Base-by-base conservation (phyloP, 495 filamentous ascomycete species). In the Penicillium manginii region DNA sequence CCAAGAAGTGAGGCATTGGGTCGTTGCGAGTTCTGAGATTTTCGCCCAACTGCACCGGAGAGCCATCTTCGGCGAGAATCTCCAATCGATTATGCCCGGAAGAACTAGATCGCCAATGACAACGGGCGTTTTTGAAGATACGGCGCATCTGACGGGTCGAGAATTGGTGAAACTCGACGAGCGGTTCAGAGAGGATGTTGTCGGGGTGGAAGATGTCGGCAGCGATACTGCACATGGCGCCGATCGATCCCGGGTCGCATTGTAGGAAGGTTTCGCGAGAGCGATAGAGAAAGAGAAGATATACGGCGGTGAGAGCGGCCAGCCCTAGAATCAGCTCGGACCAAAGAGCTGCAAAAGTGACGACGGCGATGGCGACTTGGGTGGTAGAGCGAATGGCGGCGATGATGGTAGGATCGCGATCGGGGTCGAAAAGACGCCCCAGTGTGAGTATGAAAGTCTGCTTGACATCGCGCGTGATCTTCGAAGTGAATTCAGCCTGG, bases 201-300 rank as follows among this genome's bases (percentile, higher is more conserved):
- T 56, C 57, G 6, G 67, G 58, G 42, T 68, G 66, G 35, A 78
- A 72, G 0, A 78, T 47, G 39, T 78, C 70, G n/a, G 70, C 70
- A 2, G 72, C 60, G 35, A 78, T 73, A 58, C 73, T 76, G 39
- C 73, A 78, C 75, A 78, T 76, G 33, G 75, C 75, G 9, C 72
- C 69, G 37, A 78, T 75, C 1, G 75, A 76, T 9, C 75, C 69
- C 2, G 75, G 75, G 23, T 78, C 75, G 43, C 72, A 71, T 47
- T 75, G 66, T 0, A 78, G 65, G 37, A 78, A 74, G 23, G 74
- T 72, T 8, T 65, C 57, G 0, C 75, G 72, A 1, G 54, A 63
- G 14, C 64, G 66, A 53, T 76, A 76, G 35, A 70, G 54, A 18
- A 64, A 71, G 18, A 76, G 45, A 15, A 78, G 61, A 48, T 63